Base-by-base conservation (phyloP, 208 protist species). In the Trypanosoma vivax region DNA sequence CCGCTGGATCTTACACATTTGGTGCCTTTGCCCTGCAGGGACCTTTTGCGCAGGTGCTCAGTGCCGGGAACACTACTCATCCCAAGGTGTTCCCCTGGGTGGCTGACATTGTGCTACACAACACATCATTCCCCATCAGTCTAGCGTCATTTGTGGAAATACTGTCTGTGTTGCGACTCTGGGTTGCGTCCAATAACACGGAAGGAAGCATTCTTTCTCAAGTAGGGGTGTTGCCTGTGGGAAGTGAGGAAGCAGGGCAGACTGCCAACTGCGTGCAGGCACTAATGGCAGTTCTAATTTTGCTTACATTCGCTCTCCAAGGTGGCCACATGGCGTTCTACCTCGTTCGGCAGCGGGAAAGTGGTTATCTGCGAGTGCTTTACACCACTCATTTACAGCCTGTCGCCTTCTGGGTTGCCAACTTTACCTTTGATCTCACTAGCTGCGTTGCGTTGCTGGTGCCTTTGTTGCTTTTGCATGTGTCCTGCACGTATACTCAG, bases 291-390 rank as follows among this genome's bases (percentile, higher is more conserved):
- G 19, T 70, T 24, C 25, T 65, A 29, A 5, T 70, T 21, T 18
- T 70, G 33, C 21, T 70, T n/a, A 55, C 64, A 24, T 70, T 70
- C 51, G 29, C 49, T 16, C 65, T 70, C 49, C 53, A 60, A 28
- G 50, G 49, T 16, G 45, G 37, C 51, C 29, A 28, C 35, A 61
- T 63, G 45, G 49, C 59, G 4, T 4, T 23, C 16, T 27, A 23
- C 5, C 38, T 70, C 29, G 64, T 70, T 33, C 29, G 65, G 33
- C 48, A 65, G 43, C 30, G 57, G 19, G 16, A 27, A 24, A 50
- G 27, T 28, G 54, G 54, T 21, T 19, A 53, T 42, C 34, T 61
- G 29, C 54, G 53, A 46, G 43, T 70, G 13, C 21, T 65, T 37
- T 45, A 49, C 27, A 35, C 40, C 18, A 55, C 49, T 18, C 50